These are phyloP conservation scores for Crithidia bombi DNA, from an alignment of 208 protist species.

Conservation along the genomic window DNA sequence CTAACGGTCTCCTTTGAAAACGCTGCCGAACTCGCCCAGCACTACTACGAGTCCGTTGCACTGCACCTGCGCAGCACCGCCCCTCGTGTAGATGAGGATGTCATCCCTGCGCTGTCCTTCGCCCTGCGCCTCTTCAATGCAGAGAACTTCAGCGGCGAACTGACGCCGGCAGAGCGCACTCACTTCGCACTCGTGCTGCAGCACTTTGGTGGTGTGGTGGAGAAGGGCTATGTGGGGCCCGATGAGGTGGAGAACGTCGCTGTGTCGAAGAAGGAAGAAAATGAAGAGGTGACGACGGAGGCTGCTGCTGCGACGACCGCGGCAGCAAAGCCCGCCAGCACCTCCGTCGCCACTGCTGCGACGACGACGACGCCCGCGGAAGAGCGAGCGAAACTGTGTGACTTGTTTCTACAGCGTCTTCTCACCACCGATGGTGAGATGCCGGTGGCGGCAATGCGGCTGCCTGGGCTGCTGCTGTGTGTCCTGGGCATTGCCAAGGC, in stretches of 20 bases:
- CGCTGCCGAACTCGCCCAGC: slow-evolving; percentile 33
- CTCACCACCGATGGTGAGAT: slow-evolving; percentile 90
- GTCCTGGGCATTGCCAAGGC: slow-evolving; percentile 54
- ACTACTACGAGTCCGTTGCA: slow-evolving; percentile 56
- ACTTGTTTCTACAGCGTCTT: slow-evolving; percentile 73
- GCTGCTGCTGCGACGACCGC: slow-evolving; percentile 8
- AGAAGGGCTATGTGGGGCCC: slow-evolving; percentile 9
- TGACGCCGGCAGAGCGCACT: slow-evolving; percentile 60
- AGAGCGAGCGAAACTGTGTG: slow-evolving; percentile 31
- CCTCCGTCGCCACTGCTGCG: too few species aligned
- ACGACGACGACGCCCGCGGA: background rate
- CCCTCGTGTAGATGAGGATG: slow-evolving; percentile 28
- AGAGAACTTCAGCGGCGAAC: slow-evolving; percentile 87
- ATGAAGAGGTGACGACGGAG: slow-evolving; percentile 10
- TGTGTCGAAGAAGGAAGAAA: background rate
- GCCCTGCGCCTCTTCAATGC: slow-evolving; percentile 86
- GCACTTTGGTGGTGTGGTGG: slow-evolving; percentile 43
- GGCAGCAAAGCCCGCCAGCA: background rate
- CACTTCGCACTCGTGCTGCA: slow-evolving; percentile 40
- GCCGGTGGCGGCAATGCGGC: slow-evolving; percentile 59
- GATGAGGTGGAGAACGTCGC: slow-evolving; percentile 7
- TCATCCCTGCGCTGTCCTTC: slow-evolving; percentile 71
- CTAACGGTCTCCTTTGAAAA: slow-evolving; percentile 59
- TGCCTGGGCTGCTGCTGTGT: slow-evolving; percentile 71
- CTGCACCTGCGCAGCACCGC: slow-evolving; percentile 39